phyloP scores from a whole-genome alignment of 2,329 filamentous ascomycete genomes.

The Fusarium sp. region DNA sequence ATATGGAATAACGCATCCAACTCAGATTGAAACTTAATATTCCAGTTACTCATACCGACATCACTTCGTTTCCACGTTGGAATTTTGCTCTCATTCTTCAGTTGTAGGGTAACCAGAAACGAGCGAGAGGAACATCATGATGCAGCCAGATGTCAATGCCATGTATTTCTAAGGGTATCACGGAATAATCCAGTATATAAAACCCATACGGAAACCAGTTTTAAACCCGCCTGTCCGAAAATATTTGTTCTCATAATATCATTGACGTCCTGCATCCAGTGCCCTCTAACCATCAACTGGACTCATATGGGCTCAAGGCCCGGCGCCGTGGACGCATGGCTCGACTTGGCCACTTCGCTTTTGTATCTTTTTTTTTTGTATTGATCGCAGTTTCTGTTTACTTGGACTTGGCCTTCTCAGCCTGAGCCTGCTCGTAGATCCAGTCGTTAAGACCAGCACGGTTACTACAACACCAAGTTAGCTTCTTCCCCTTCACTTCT shows the following conservation, averaged over 20 bases:
- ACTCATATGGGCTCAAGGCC: conserved; percentile 14
- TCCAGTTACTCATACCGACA: too few relatives aligned
- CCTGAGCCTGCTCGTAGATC: conserved; percentile 88
- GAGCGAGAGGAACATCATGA: neutral
- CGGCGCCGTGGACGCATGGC: conserved; percentile 15
- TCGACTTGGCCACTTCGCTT: conserved; percentile 13
- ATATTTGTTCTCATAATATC: conserved; percentile 18
- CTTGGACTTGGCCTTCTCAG: conserved; percentile 58
- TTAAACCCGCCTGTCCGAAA: neutral
- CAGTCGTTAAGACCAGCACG: conserved; percentile 92
- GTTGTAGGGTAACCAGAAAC: neutral
- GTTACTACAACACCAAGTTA: conserved; percentile 72
- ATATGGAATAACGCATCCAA: too few relatives aligned
- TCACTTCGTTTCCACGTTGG: too few relatives aligned
- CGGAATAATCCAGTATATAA: conserved; percentile 20
- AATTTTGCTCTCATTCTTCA: neutral
- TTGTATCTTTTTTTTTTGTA: conserved; percentile 9
- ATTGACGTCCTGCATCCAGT: neutral
- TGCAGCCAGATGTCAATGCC: conserved; percentile 21
- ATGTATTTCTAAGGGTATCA: conserved; percentile 40
- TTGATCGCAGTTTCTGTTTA: conserved; percentile 18
- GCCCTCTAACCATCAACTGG: neutral
- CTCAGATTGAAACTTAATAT: too few relatives aligned
- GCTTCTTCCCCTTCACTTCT: neutral
- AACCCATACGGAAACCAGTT: neutral